Base-by-base conservation (phyloP, 768 basidiomycete species). In the Lactarius trivialis region DNA sequence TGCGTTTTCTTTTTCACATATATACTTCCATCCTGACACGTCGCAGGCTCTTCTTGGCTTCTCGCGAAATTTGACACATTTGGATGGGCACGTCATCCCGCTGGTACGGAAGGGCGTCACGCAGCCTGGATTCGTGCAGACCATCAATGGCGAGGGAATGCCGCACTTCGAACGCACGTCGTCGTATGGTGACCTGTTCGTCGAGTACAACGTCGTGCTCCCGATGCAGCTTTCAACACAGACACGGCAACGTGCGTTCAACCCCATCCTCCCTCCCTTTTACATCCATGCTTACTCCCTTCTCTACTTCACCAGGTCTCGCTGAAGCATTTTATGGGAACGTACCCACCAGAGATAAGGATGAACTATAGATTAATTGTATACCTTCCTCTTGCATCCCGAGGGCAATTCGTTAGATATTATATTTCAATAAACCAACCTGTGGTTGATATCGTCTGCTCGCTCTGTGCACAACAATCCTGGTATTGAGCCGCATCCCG, bases 11-110 rank as follows among this genome's bases (percentile, higher is more conserved):
- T 41, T 33, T n/a, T 4, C n/a, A 3, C 3, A 14, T 8, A 8
- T 8, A 34, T 34, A 6, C 9, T 6, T 34, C 9, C 7, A 34
- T 9, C 34, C 12, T 21, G 49, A 33, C 39, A 9, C 12, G 21
- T 32, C 33, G 52, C 60, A 98, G 95, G 95, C 96, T 15, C 75
- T 98, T n/a, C 79, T 99, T 28, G 97, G 97, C n/a, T 98, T 99
- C 75, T 82, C 93, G 70, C 85, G 86, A 43, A 93, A 93, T 70
- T 73, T 99, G 58, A 93, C 89, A 4, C 94, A 95, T 74, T 79
- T 99, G 61, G 97, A 98, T 70, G 96, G 93, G 5, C 89, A 89
- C 70, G 74, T 79, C 33, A 81, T 98, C 39, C 77, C 79, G 55
- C 75, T 98, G 11, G 79, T 79, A 43, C 81, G 93, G 56, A 77